These are phyloP conservation scores for sunflower (Helianthus annuus) DNA, from an alignment of 129 eudicot species.

Conservation along the genomic window HanXRQr2.0-SUNRISE NC_035435.2:158924260-158924759, in stretches of 20 bases:
- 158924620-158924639: conserved; percentile 22
- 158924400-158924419: neutral
- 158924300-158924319: too few relatives aligned
- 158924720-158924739: conserved; percentile 31
- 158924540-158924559: conserved; percentile 49
- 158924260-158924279: too few relatives aligned
- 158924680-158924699: neutral
- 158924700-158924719: conserved; percentile 23
- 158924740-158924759: conserved; percentile 55
- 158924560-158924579: conserved; percentile 37
- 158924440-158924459: conserved; percentile 44
- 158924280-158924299: too few relatives aligned
- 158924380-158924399: neutral
- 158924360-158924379: neutral
- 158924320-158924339: too few relatives aligned
- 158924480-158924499: conserved; percentile 45
- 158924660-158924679: neutral
- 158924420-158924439: conserved; percentile 20
- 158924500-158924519: conserved; percentile 43
- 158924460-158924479: conserved; percentile 47
- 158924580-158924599: conserved; percentile 50
- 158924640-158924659: neutral
- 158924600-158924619: conserved; percentile 49
- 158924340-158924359: neutral
- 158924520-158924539: conserved; percentile 34